These are phyloP conservation scores for Phytophthora sojae DNA, from an alignment of 352 stramenopile species.

Conservation along the genomic window DNA sequence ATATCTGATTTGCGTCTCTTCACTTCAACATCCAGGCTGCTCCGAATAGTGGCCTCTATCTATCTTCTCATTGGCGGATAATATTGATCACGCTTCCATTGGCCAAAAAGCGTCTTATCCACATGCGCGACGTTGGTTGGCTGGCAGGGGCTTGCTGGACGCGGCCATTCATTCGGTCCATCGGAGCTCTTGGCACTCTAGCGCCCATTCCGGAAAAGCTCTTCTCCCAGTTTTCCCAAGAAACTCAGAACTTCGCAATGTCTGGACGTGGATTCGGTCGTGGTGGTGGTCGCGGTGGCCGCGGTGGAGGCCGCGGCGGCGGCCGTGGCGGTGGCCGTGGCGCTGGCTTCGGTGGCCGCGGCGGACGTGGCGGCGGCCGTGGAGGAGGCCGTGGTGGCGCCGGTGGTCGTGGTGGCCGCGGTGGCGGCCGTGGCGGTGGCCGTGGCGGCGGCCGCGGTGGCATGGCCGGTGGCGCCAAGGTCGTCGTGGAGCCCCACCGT, in stretches of 20 bases:
- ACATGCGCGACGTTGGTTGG: constrained; percentile 31
- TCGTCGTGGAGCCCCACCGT: constrained; percentile 98
- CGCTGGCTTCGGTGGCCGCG: constrained; percentile 44
- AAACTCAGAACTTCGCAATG: constrained; percentile 33
- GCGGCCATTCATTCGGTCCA: constrained; percentile 32
- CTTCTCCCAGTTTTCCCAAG: constrained; percentile 19
- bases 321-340: constrained; percentile 54
- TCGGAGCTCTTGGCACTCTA: not conserved
- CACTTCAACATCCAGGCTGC: constrained; percentile 15
- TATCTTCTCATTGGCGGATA: not conserved
- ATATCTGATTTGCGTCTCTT: constrained; percentile 16
- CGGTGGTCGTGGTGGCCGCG: constrained; percentile 28
- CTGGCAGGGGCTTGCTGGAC: constrained; percentile 23
- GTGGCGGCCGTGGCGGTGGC: constrained; percentile 43
- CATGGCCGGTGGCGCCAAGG: constrained; percentile 97
- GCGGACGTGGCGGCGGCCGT: constrained; percentile 64
- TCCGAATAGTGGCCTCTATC: not conserved
- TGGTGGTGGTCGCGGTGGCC: constrained; percentile 58
- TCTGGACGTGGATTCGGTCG: constrained; percentile 76
- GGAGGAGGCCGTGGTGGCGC: constrained; percentile 45
- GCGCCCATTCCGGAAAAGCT: constrained; percentile 34
- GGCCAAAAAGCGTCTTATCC: not conserved
- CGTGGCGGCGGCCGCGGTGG: constrained; percentile 77
- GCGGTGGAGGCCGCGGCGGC: constrained; percentile 13
- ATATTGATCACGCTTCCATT: not conserved